These are phyloP conservation scores for Catenaria anguillulae DNA, from an alignment of 371 early-diverging fungal species.

Conservation along the genomic window DNA sequence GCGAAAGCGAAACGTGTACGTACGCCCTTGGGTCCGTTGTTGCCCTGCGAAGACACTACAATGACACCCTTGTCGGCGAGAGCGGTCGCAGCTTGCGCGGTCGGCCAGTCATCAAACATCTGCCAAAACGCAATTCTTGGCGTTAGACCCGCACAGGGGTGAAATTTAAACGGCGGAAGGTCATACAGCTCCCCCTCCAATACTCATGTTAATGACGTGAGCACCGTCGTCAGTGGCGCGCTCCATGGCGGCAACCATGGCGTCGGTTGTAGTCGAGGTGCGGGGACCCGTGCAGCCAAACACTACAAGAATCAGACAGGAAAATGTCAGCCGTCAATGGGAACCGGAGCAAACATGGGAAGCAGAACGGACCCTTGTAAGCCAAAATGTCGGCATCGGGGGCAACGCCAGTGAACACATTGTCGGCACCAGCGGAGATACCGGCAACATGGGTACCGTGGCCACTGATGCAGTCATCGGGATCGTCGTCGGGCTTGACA, in stretches of 20 bases:
- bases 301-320: too few relatives aligned
- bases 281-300: neutral
- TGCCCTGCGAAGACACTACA: constrained; percentile 9
- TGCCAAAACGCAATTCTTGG: too few relatives aligned
- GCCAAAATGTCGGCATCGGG: constrained; percentile 15
- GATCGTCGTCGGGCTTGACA: constrained; percentile 3
- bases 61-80: neutral
- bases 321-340: too few relatives aligned
- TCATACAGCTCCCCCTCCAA: constrained; percentile 19
- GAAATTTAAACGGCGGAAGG: too few relatives aligned
- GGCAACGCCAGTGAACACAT: constrained; percentile 21
- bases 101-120: constrained; percentile 8
- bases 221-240: neutral
- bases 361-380: too few relatives aligned
- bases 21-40: constrained; percentile 11
- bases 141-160: too few relatives aligned
- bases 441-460: too few relatives aligned
- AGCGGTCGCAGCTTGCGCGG: constrained; percentile 4
- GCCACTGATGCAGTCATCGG: neutral
- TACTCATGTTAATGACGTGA: constrained; percentile 9
- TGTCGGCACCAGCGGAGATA: constrained; percentile 17
- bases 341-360: too few relatives aligned
- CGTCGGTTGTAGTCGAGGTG: neutral
- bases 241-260: constrained; percentile 3
- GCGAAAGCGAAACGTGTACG: too few relatives aligned